phyloP scores from a whole-genome alignment of 495 filamentous ascomycete genomes.

The Trichoderma erinaceum region DNA sequence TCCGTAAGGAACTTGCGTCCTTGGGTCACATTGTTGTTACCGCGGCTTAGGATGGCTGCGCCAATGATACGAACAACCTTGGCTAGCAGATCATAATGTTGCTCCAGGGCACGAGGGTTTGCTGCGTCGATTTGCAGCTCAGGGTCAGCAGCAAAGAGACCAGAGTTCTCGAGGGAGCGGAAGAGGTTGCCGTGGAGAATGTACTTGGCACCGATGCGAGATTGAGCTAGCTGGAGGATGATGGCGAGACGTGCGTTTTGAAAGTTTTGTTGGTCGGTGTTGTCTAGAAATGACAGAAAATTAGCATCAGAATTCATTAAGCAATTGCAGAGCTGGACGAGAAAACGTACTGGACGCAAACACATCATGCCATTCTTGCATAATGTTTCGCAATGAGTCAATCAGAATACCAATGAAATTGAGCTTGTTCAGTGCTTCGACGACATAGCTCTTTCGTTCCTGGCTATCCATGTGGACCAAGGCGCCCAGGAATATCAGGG shows the following conservation, averaged over 20 bases:
- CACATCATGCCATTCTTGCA: conserved; percentile 49
- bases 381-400: conserved; percentile 69
- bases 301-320: conserved; percentile 10
- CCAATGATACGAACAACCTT: conserved; percentile 77
- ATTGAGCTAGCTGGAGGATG: conserved; percentile 78
- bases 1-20: conserved; percentile 69
- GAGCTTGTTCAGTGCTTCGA: conserved; percentile 71
- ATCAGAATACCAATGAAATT: conserved; percentile 89
- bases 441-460: conserved; percentile 59
- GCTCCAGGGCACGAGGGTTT: conserved; percentile 62
- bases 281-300: conserved; percentile 17
- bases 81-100: conserved; percentile 77
- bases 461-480: conserved; percentile 59
- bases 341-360: conserved; percentile 28
- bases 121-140: conserved; percentile 66
- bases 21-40: conserved; percentile 74
- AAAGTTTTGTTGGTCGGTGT: conserved; percentile 42
- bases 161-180: conserved; percentile 66
- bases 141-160: conserved; percentile 83
- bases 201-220: conserved; percentile 67
- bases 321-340: neutral
- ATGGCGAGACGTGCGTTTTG: conserved; percentile 73
- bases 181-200: conserved; percentile 89
- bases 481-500: conserved; percentile 67
- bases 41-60: conserved; percentile 68